Evolutionary conservation across 2,329 filamentous ascomycete genomes (phyloP), one percentile per base, ranked within the genome.

Genomic region (Zymoseptoria passerinii): DNA sequence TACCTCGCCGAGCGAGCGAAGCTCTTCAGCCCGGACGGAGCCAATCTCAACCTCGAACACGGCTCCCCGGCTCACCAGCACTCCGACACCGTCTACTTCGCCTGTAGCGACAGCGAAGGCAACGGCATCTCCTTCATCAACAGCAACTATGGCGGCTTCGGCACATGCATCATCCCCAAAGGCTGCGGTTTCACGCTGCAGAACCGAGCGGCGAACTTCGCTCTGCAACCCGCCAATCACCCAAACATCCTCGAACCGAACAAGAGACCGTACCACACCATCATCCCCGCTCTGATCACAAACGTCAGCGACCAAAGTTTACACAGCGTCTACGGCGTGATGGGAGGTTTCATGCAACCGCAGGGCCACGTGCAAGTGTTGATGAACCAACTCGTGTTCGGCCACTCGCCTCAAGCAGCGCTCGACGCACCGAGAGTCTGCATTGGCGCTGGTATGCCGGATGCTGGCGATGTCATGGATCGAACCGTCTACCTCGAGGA

Each of bases 281-380:
- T 99, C 72, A 99, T 99, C 67, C 92, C 94, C 0, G 92, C 89
- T 0, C 81, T 97, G 73, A 84, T 92, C 18, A 97, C 94, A 0
- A 90, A 94, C 65, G 72, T 83, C 18, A 76, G 77, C 4, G 90
- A 95, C 66, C 83, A 83, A 27, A 86, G 82, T 53, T 76, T 97
- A 58, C 89, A 96, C 72, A 88, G 84, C 3, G 88, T 95, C 0
- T 96, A 92, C 68, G 94, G 94, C 55, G 92, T 97, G 60, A 97
- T 97, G 94, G 94, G 94, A 55, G 92, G 91, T 2, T 97, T 95
- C 75, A 97, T 97, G 89, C 94, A 99, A 76, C 94, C 94, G 0
- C 94, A 97, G 74, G 94, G 92, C 20, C 94, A 97, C 61, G 86
- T 97, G 0, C 94, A 97, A 74, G 91, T 96, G 0, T 76, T 99